phyloP scores from a whole-genome alignment of 768 basidiomycete species.

The Panaeolus papilionaceus region DNA sequence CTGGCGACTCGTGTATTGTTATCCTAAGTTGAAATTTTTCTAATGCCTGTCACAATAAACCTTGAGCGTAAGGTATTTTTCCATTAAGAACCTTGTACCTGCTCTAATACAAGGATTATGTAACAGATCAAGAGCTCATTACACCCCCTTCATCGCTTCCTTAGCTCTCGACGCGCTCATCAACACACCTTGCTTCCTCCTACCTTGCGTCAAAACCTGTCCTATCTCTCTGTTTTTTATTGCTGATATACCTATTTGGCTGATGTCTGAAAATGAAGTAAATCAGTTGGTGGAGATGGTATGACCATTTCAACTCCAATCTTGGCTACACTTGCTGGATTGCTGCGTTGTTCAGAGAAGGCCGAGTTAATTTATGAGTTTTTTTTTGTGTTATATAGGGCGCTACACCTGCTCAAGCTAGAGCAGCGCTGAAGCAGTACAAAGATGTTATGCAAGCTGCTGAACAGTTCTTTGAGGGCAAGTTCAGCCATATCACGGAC shows the following conservation, averaged over 20 bases:
- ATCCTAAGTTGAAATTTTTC: conserved; percentile 4
- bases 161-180: conserved; percentile 3
- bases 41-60: conserved; percentile 1
- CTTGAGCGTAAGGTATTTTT: not conserved
- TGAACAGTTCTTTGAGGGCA: conserved; percentile 83
- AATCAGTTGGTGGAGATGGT: conserved; percentile 65
- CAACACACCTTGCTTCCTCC: not conserved
- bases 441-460: conserved; percentile 95
- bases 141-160: conserved; percentile 1
- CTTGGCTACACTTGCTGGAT: not conserved
- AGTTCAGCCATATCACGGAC: conserved; percentile 76
- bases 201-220: not conserved
- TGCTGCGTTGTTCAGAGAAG: not conserved
- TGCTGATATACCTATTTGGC: not conserved
- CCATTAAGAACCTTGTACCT: not conserved
- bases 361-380: not conserved
- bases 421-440: conserved; percentile 79
- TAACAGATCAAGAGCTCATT: conserved; percentile 13
- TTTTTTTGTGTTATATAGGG: conserved; percentile 56
- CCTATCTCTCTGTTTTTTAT: not conserved
- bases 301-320: conserved; percentile 16
- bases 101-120: not conserved
- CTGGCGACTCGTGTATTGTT: conserved; percentile 11
- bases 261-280: conserved; percentile 52
- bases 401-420: conserved; percentile 81